phyloP scores from a whole-genome alignment of 2,329 filamentous ascomycete species.

The Tolypocladium album region DNA sequence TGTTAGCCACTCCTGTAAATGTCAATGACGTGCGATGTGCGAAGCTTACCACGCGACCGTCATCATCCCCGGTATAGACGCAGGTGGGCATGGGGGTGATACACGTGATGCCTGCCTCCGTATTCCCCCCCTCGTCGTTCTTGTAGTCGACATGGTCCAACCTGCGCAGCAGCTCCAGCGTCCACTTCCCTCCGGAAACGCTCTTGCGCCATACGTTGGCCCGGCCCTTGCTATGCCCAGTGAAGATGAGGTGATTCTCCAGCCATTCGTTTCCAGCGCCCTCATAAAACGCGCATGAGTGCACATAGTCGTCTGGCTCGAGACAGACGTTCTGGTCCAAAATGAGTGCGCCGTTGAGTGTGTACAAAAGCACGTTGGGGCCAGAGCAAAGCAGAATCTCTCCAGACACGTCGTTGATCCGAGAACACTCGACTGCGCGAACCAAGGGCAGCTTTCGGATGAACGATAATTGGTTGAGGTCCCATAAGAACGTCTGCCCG shows the following conservation, averaged over 20 bases:
- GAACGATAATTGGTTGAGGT: slow-evolving; percentile 82
- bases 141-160: slow-evolving; percentile 68
- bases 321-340: slow-evolving; percentile 72
- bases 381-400: slow-evolving; percentile 81
- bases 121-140: slow-evolving; percentile 46
- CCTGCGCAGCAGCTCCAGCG: slow-evolving; percentile 66
- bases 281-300: slow-evolving; percentile 86
- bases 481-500: slow-evolving; percentile 83
- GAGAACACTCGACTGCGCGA: slow-evolving; percentile 58
- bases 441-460: slow-evolving; percentile 59
- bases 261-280: slow-evolving; percentile 86
- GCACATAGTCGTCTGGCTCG: slow-evolving; percentile 61
- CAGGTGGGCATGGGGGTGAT: slow-evolving; percentile 72
- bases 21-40: neutral
- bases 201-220: slow-evolving; percentile 67
- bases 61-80: slow-evolving; percentile 91
- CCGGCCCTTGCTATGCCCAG: slow-evolving; percentile 72
- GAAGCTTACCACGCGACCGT: slow-evolving; percentile 65
- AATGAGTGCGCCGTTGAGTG: slow-evolving; percentile 75
- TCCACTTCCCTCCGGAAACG: slow-evolving; percentile 52
- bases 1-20: neutral
- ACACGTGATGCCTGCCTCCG: slow-evolving; percentile 67
- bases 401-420: slow-evolving; percentile 83
- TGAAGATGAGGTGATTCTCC: slow-evolving; percentile 77
- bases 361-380: slow-evolving; percentile 65